Base-by-base conservation (phyloP, 2,329 filamentous ascomycete genomes). In the Lachnellula cervina region DNA sequence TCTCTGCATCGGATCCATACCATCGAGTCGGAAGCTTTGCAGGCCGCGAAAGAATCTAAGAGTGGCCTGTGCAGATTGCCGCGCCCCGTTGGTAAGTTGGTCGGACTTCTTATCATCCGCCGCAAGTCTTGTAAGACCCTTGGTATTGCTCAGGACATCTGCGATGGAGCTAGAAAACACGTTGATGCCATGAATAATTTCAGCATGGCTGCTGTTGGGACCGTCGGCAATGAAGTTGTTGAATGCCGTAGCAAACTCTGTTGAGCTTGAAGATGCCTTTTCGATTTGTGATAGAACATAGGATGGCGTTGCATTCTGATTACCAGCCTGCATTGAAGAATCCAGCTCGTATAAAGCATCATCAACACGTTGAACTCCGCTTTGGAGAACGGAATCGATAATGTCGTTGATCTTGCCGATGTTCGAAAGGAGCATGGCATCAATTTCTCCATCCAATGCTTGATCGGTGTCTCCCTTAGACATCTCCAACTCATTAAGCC, bases 191-290 rank as follows among this genome's bases (percentile, higher is more conserved):
- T 91, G 91, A 72, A 97, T 97, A 59, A 99, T 88, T 57, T 96
- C 92, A 2, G 88, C 83, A 68, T 97, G 90, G 9, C 86, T 86
- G 69, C 89, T 90, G 71, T 92, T 96, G 5, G 93, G 92, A 0
- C 94, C 94, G 69, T 99, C 94, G 7, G 93, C 94, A 66, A 99
- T 95, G 72, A 95, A 97, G 73, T 96, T 96, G 77, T 97, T 99
- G 80, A 97, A 99, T 0, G 94, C 87, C 0, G 93, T 97, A 1
- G 93, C 94, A 73, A 99, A 99, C 70, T 99, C 94, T 73, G 95
- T 97, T 13, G 94, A 90, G 62, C 86, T 96, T 9, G 91, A 85
- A 7, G 92, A 94, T 0, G 94, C 92, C 77, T 97, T 99, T 71
- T 99, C 94, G 56, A 97, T 92, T 71, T 97, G 93, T 2, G 93